phyloP scores from a whole-genome alignment of 2,329 filamentous ascomycete genomes.

The Cordyceps cateniannulata region DNA sequence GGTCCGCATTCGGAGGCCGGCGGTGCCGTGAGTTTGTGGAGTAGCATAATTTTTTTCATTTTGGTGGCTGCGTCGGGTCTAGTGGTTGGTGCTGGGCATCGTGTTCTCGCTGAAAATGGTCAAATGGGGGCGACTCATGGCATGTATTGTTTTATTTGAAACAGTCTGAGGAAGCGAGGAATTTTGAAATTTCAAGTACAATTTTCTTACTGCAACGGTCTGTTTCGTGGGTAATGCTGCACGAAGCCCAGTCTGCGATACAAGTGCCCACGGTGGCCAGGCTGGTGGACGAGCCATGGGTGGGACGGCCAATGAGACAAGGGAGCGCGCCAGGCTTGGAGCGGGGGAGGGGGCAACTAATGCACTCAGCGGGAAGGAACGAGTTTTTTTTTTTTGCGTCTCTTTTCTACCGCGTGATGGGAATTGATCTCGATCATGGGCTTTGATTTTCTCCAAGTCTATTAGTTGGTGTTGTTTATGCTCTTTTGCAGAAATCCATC shows the following conservation, averaged over 20 bases:
- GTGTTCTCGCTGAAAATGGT: no score
- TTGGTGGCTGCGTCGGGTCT: background rate
- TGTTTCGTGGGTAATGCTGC: no score
- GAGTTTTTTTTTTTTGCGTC: background rate
- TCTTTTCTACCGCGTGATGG: background rate
- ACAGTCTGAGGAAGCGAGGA: no score
- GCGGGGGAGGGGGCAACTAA: slow-evolving; percentile 5
- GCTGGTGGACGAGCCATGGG: background rate
- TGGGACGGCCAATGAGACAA: background rate
- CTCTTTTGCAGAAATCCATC: no score
- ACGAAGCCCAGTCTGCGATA: background rate
- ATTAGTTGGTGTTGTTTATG: no score
- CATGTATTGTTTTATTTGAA: no score
- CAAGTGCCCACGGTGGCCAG: background rate
- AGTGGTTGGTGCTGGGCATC: background rate
- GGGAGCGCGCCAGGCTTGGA: background rate
- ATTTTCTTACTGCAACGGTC: no score
- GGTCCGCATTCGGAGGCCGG: slow-evolving; percentile 6
- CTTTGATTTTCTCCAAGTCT: background rate
- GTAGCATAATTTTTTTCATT: background rate
- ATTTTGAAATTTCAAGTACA: no score
- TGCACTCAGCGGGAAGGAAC: background rate
- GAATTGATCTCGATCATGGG: background rate
- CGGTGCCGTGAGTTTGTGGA: slow-evolving; percentile 1
- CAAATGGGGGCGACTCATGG: no score